These are phyloP conservation scores for Talaromyces sp. DNA, from an alignment of 2,329 filamentous ascomycete species.

Conservation along the genomic window DNA sequence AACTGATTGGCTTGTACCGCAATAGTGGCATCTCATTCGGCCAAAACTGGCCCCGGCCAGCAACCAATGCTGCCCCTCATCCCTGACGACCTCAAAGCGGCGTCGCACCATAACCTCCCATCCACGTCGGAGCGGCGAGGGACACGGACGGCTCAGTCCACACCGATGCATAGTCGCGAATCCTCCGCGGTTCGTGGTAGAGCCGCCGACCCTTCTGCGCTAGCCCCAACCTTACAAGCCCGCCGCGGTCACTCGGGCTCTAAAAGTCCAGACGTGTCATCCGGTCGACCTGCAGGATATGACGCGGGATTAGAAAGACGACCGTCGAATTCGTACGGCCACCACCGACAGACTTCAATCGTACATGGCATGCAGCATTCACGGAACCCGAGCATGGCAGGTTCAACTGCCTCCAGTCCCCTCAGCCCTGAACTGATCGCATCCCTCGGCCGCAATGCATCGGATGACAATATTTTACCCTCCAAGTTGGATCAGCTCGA, in stretches of 20 bases:
- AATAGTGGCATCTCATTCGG: conserved; percentile 42
- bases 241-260: conserved; percentile 46
- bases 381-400: conserved; percentile 74
- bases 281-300: conserved; percentile 39
- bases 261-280: conserved; percentile 44
- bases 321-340: conserved; percentile 67
- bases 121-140: conserved; percentile 42
- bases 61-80: conserved; percentile 44
- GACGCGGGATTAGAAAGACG: conserved; percentile 44
- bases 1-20: conserved; percentile 1
- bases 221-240: conserved; percentile 40
- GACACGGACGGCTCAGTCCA: conserved; percentile 40
- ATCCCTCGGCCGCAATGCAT: conserved; percentile 61
- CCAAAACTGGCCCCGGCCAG: conserved; percentile 43
- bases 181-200: conserved; percentile 48
- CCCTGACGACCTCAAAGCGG: conserved; percentile 41
- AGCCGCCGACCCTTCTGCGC: conserved; percentile 38
- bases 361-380: conserved; percentile 93
- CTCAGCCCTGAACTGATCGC: conserved; percentile 85
- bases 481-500: conserved; percentile 39
- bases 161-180: conserved; percentile 47
- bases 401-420: conserved; percentile 75
- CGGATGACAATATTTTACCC: conserved; percentile 46
- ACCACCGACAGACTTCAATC: conserved; percentile 95
- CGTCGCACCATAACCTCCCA: conserved; percentile 42